Evolutionary conservation across 768 basidiomycete species (phyloP), one percentile per base, ranked within the genome.

Genomic region (Cystobasidium tubakii): DNA sequence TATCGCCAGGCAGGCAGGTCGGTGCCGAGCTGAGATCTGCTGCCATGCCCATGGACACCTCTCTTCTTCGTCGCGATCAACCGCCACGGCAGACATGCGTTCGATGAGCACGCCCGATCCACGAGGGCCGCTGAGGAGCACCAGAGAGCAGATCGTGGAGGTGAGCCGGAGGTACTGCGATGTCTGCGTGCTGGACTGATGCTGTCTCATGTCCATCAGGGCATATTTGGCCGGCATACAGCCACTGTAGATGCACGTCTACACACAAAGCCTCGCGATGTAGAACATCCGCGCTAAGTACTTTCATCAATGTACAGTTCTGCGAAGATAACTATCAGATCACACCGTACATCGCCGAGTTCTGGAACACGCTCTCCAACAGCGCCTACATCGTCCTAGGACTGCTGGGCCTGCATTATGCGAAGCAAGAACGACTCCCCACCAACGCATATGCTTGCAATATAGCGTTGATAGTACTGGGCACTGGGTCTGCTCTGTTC

Each of bases 311-410:
- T 13, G 25, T 53, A 33, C 69, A 71, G 69, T 71, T 71, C 69
- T 71, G 69, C 69, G 69, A 71, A 60, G 53, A 71, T 2, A 71
- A 71, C 39, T 71, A 71, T 34, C 25, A 27, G n/a, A 42, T 71
- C 34, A 71, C 69, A 27, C 69, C 69, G 33, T 71, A 71, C 55
- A 71, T 71, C 6, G 69, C 69, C 9, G 69, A 71, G 44, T 71
- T 55, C 69, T 34, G 31, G 31, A 71, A 71, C 29, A 60, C 69
- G 46, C 23, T 71, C 33, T 71, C 69, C 4, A 71, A 71, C 55
- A 23, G 29, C 25, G 31, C 69, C 50, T 71, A 71, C 55, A 44
- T 71, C 33, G 33, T 29, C 6, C 55, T 71, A 9, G 69, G 69
- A 21, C 29, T 39, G 7, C 69, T 71, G 15, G 69, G 25, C 9